Conservation (phyloP, 164 flowering plant genomes). For the Magnolia sinica region DNA sequence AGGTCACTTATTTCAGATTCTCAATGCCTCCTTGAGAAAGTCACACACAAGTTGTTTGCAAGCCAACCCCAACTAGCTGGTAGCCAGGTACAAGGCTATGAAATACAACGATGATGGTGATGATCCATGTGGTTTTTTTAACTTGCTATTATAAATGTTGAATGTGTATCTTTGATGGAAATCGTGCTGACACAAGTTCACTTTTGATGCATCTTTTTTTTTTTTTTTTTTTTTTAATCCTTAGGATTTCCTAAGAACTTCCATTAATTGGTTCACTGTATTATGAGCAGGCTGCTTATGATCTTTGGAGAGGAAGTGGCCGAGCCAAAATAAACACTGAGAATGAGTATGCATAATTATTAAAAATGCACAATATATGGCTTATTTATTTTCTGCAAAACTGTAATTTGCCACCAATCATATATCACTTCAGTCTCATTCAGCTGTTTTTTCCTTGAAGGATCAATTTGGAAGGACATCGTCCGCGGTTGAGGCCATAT, state of each 20-base stretch:
- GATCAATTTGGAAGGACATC: slow-evolving; percentile 81
- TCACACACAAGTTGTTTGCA: no score
- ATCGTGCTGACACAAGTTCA: background rate
- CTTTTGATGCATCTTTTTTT: background rate
- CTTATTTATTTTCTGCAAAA: background rate
- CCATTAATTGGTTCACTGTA: background rate
- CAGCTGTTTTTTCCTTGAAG: slow-evolving; percentile 29
- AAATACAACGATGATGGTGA: no score
- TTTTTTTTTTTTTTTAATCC: background rate
- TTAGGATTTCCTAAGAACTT: background rate
- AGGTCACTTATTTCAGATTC: no score
- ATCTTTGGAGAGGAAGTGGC: slow-evolving; percentile 58
- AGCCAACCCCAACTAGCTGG: no score
- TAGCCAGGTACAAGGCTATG: no score
- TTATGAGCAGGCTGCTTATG: slow-evolving; percentile 63
- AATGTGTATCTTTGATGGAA: background rate
- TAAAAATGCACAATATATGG: background rate
- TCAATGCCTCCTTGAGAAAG: no score
- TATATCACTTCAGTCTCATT: background rate
- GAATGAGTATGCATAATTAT: slow-evolving; percentile 54
- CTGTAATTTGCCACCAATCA: background rate
- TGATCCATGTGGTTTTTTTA: no score
- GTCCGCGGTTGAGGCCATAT: slow-evolving; percentile 60
- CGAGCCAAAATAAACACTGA: slow-evolving; percentile 60
- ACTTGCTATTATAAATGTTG: background rate